Conservation (phyloP, 2,329 filamentous ascomycete genomes). For the Volutella citrinella region DNA sequence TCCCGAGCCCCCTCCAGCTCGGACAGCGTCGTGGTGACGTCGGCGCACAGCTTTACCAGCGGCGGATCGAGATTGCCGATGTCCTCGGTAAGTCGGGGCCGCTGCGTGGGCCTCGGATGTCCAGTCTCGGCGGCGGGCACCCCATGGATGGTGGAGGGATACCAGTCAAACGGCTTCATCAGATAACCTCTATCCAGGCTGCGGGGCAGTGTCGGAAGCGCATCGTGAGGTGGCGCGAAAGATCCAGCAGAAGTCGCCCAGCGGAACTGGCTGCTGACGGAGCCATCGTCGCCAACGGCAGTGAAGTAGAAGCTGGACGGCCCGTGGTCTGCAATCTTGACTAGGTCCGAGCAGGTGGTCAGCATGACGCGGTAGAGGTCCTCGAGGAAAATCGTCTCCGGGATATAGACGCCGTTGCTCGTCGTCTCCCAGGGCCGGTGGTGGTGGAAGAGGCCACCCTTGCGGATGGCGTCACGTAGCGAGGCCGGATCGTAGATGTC, state of each 20-base stretch:
- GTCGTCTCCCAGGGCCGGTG: background rate
- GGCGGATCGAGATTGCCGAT: background rate
- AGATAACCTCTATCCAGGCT: no score
- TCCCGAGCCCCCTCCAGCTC: no score
- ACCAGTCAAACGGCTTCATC: no score
- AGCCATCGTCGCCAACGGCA: no score
- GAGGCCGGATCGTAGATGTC: background rate
- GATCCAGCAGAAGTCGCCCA: background rate
- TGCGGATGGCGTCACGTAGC: background rate
- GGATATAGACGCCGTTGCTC: background rate
- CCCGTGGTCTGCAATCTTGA: background rate
- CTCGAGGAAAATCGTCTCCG: background rate
- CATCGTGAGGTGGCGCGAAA: background rate
- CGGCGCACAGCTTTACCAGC: background rate
- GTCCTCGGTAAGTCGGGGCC: no score
- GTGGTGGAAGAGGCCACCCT: background rate
- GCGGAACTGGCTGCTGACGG: conserved; percentile 1
- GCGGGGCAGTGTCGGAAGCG: background rate
- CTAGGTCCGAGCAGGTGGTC: background rate
- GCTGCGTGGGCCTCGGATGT: no score
- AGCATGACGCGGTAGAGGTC: no score
- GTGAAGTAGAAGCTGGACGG: background rate
- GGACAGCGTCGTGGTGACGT: background rate
- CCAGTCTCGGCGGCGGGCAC: no score
- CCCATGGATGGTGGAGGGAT: no score